Evolutionary conservation across 2,329 filamentous ascomycete species (phyloP).

Genomic region (Ophiognomonia clavigignenti-juglandacearum): DNA sequence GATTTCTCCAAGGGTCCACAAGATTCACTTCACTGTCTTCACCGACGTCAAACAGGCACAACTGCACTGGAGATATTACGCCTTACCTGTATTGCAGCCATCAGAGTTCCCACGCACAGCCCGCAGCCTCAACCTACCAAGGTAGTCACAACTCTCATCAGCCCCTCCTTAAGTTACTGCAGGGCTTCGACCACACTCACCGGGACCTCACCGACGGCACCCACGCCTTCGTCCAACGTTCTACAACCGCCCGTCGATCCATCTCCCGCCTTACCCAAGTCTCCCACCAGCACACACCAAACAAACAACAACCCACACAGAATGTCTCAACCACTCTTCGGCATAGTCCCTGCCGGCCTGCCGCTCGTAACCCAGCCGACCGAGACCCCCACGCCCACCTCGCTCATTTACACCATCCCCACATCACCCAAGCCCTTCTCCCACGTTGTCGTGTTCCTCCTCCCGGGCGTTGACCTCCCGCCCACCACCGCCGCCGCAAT

Average conservation of each 20-base stretch:
- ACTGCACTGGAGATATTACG: background rate
- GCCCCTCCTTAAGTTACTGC: too few relatives aligned
- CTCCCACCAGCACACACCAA: background rate
- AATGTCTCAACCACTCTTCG: constrained; percentile 48
- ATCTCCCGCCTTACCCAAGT: background rate
- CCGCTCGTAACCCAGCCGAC: constrained; percentile 51
- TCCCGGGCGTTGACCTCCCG: constrained; percentile 72
- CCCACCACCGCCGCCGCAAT: constrained; percentile 78
- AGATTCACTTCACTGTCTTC: background rate
- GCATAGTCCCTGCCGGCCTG: constrained; percentile 56
- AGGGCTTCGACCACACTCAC: background rate
- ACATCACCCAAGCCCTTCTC: constrained; percentile 54
- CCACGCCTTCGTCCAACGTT: background rate
- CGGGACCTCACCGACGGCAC: background rate
- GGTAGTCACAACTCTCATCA: background rate
- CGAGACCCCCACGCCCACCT: constrained; percentile 47
- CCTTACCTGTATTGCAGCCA: background rate
- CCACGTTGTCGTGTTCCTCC: constrained; percentile 83
- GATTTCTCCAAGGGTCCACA: background rate
- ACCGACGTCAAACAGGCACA: constrained; percentile 4
- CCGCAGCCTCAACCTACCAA: too few relatives aligned
- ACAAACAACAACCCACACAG: background rate
- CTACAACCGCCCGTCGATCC: too few relatives aligned
- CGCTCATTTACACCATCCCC: constrained; percentile 51
- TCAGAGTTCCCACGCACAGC: background rate